Conservation (phyloP, 139 green algal genomes). For the Closterium sp. region DNA sequence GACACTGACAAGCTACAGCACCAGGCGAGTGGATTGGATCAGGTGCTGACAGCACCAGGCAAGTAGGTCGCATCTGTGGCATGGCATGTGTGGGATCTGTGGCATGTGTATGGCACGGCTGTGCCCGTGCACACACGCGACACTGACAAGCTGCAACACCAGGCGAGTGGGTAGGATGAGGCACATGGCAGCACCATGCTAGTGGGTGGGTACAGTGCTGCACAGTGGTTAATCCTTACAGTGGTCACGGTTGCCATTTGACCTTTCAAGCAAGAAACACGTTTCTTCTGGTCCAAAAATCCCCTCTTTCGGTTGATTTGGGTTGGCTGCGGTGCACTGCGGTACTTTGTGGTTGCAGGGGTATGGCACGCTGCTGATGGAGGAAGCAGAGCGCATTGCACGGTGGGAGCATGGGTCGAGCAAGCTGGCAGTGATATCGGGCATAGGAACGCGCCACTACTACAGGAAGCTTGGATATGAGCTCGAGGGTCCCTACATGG, state of each 20-base stretch:
- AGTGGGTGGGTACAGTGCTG: no score
- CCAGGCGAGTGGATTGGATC: neutral
- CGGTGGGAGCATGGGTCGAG: conserved; percentile 77
- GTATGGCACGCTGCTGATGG: conserved; percentile 92
- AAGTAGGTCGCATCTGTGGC: neutral
- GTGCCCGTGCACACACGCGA: conserved; percentile 88
- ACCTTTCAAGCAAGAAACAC: no score
- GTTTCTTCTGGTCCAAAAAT: no score
- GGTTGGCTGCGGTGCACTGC: no score
- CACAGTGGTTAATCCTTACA: no score
- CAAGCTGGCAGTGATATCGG: conserved; percentile 93
- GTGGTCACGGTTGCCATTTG: no score
- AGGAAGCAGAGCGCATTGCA: conserved; percentile 89
- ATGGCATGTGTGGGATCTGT: neutral
- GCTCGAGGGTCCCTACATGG: conserved; percentile 95
- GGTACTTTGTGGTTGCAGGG: conserved; percentile 54
- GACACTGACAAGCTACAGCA: conserved; percentile 63
- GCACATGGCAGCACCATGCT: no score
- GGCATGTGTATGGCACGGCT: conserved; percentile 96
- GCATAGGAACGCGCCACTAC: conserved; percentile 96
- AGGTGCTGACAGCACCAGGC: neutral
- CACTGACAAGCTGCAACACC: conserved; percentile 80
- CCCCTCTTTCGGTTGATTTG: no score
- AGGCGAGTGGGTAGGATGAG: conserved; percentile 52
- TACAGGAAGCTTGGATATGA: conserved; percentile 89